These are phyloP conservation scores for Camelina laxa DNA, from an alignment of 345 rosid species.

Conservation along the genomic window DNA sequence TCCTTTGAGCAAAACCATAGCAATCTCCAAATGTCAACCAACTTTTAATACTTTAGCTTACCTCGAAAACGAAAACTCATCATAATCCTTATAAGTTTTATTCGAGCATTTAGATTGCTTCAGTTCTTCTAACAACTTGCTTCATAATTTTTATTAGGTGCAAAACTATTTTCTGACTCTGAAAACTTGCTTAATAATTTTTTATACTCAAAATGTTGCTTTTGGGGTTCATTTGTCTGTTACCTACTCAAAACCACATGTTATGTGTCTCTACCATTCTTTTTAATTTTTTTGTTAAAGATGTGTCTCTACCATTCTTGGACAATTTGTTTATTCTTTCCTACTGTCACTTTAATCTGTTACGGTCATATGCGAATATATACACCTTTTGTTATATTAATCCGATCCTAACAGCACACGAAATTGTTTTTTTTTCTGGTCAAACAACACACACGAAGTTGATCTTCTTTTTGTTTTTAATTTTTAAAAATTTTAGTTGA, in stretches of 20 bases:
- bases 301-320: conserved; percentile 23
- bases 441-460: background rate
- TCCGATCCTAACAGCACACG: conserved; percentile 14
- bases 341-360: background rate
- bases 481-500: background rate
- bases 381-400: conserved; percentile 6
- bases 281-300: too few species aligned
- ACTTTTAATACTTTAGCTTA: background rate
- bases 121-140: background rate
- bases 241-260: background rate
- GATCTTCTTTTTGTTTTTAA: conserved; percentile 12
- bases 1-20: background rate
- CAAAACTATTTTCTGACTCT: background rate
- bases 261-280: conserved; percentile 17
- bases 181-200: background rate
- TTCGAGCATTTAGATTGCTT: background rate
- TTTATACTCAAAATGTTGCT: background rate
- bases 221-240: conserved; percentile 7
- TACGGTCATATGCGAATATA: background rate
- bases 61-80: background rate
- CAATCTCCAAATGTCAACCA: background rate
- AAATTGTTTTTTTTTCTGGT: background rate
- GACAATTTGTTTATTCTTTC: background rate
- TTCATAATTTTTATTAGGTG: background rate
- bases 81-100: background rate